Evolutionary conservation across 352 stramenopile species (phyloP), one percentile per base, ranked within the genome.

Genomic region (Phytophthora macrochlamydospora): DNA sequence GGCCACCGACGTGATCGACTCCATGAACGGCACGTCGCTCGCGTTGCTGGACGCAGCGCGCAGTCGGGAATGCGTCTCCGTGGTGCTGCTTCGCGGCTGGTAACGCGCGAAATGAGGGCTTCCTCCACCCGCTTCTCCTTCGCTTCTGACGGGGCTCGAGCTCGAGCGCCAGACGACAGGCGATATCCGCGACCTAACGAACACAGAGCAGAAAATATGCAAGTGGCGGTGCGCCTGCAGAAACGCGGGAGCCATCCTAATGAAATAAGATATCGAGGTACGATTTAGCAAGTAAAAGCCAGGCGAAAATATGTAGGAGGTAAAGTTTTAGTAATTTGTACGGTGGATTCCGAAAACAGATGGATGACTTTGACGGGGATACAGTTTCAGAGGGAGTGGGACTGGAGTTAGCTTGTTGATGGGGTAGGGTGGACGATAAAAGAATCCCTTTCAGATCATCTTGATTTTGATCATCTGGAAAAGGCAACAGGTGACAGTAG

Each of bases 21-120:
- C 66, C 70, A 78, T 78, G 46, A 78, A 78, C 2, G 70, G 66
- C 30, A 75, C 57, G 53, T 78, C 70, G 51, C 61, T 78, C 53
- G 58, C 62, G 58, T 64, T 66, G 61, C 69, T 74, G 18, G 57
- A 75, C 38, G 56, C 65, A 56, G 65, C 45, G 55, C 65, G 56
- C 9, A 61, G 43, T 24, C 52, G 51, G 12, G 24, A 11, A 37
- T 59, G 63, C 50, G 43, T 35, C 24, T 44, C 48, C 31, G 56
- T 59, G 38, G 69, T 74, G 42, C 30, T 68, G 40, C 52, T 65
- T n/a, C n/a, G 30, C 30, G 14, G 44, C 9, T 18, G 45, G 37
- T 51, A 30, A 56, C 51, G 29, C 69, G 52, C 52, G 56, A 63
- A 68, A 38, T 56, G 65, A 59, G 55, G 65, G 69, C 38, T 67